Conservation (phyloP, 345 rosid genomes). For the Syzygium oleosum region DNA sequence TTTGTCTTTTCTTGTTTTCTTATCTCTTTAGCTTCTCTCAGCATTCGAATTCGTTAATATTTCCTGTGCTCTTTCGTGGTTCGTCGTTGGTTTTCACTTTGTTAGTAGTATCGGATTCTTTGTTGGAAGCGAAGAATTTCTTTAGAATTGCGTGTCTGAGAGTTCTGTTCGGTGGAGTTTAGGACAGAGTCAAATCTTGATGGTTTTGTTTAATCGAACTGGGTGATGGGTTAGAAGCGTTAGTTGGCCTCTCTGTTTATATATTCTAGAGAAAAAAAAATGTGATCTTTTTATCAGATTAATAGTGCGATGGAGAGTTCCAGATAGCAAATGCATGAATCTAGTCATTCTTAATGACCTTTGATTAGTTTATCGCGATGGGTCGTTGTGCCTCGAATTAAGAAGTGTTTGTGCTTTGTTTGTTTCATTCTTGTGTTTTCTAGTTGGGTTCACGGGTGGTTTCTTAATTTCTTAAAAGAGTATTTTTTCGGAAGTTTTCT, state of each 20-base stretch:
- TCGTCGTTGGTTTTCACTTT: background rate
- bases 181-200: background rate
- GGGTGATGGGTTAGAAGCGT: background rate
- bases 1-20: background rate
- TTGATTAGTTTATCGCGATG: background rate
- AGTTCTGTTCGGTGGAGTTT: background rate
- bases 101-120: background rate
- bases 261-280: background rate
- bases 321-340: background rate
- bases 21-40: background rate
- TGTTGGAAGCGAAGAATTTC: background rate
- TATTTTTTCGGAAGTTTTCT: background rate
- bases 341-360: background rate
- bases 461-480: background rate
- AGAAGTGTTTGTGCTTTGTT: background rate
- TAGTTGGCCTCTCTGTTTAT: background rate
- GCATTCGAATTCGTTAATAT: background rate
- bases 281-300: background rate
- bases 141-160: background rate
- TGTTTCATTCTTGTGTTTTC: background rate
- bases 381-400: background rate
- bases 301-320: background rate
- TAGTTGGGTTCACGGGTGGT: background rate
- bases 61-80: background rate
- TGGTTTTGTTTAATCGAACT: background rate